Conservation (phyloP, 768 basidiomycete genomes). For the Antrodiella citrinella region DNA sequence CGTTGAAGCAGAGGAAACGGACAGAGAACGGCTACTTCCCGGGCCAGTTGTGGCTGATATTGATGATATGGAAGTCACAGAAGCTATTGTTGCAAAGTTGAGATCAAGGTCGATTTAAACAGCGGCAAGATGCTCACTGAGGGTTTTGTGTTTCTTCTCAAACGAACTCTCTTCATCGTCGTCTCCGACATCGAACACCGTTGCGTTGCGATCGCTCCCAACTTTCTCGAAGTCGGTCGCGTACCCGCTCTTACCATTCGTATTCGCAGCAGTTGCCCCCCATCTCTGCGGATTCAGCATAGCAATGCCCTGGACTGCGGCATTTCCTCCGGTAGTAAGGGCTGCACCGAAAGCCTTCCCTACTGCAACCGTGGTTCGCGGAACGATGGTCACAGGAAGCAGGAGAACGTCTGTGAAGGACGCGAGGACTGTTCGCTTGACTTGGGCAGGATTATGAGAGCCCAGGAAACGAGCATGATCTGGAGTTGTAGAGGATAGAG, state of each 20-base stretch:
- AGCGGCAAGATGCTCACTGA: too few relatives aligned
- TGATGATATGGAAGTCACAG: conserved; percentile 2
- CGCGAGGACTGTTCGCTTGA: conserved; percentile 88
- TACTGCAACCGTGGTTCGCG: conserved; percentile 43
- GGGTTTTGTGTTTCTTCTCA: conserved; percentile 16
- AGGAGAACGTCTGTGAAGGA: conserved; percentile 87
- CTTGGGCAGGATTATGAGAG: conserved; percentile 81
- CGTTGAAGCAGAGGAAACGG: conserved; percentile 17
- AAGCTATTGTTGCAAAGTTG: neutral
- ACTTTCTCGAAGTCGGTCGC: conserved; percentile 46
- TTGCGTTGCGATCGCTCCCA: too few relatives aligned
- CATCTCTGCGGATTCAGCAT: conserved; percentile 90
- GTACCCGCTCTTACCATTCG: conserved; percentile 25
- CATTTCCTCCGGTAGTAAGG: conserved; percentile 61
- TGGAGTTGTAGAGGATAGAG: conserved; percentile 11
- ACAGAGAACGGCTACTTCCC: conserved; percentile 6
- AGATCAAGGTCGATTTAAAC: neutral
- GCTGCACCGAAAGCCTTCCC: conserved; percentile 56
- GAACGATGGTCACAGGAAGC: conserved; percentile 93
- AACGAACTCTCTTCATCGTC: conserved; percentile 9
- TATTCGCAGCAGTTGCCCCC: conserved; percentile 40
- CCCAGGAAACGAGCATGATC: conserved; percentile 58
- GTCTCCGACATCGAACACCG: conserved; percentile 35
- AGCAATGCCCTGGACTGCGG: conserved; percentile 74
- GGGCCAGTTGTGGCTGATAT: neutral